Base-by-base conservation (phyloP, 2,329 filamentous ascomycete species). In the Aspergillus pseudoviridinutans region DNA sequence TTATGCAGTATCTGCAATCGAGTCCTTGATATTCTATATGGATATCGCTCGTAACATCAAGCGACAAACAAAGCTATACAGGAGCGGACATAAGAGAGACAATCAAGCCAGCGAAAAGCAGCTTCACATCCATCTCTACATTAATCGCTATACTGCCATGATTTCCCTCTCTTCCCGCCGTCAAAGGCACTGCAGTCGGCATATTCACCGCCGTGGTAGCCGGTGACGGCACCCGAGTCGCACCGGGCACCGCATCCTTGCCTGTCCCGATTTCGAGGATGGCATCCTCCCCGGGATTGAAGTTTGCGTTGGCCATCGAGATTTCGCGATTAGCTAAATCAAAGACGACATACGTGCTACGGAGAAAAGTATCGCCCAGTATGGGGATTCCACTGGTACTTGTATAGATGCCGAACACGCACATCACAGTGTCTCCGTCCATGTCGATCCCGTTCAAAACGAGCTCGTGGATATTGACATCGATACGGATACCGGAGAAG, bases 1-100 rank as follows among this genome's bases (percentile, higher is more conserved):
- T 63, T 22, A 51, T 62, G 17, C 60, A 61, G 49, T 62, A 62
- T 38, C 56, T 46, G 20, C n/a, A 46, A 2, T 46, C 20, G 8
- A 24, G 4, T 22, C 22, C 42, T 20, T 46, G 20, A 46, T 24
- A 20, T 10, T 24, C 22, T 20, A 6, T 20, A 46, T 10, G 20
- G 22, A 7, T 44, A 46, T 12, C 8, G 7, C 32, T 17, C 6
- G 32, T 38, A 38, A 35, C 29, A 38, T 22, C 42, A 24, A 10
- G 9, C 20, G 10, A 12, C 8, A 12, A 14, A 12, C n/a, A 4
- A 10, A 22, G n/a, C 41, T 44, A 44, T 44, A 22, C 3, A 22
- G n/a, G 1, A 22, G 20, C 20, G 8, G 8, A 44, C 41, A 44
- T 10, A 8, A 22, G 41, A 10, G 3, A 44, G 20, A 22, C 8